A percentile compares a stretch with the other conserved stretches of the same genome.
phyloP scores from a whole-genome alignment of 495 filamentous ascomycete genomes.

The Podospora appendiculata region DNA sequence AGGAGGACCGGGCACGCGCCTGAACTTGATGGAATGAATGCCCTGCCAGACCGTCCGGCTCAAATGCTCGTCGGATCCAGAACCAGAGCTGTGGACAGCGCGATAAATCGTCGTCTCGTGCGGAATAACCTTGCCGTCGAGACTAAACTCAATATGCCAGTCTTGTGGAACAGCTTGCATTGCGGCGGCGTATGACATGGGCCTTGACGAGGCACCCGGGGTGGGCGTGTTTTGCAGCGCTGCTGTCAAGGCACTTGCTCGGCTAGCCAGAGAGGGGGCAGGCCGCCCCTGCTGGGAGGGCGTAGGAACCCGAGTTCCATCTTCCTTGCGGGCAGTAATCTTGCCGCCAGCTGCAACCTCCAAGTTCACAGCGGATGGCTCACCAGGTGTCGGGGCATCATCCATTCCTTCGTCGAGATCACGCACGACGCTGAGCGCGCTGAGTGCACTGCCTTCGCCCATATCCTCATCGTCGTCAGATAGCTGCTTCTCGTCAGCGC shows the following conservation, averaged over 20 bases:
- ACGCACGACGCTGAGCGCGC: conserved; percentile 77
- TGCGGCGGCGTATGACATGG: conserved; percentile 75
- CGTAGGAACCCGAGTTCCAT: conserved; percentile 83
- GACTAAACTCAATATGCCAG: conserved; percentile 96
- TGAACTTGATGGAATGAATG: conserved; percentile 87
- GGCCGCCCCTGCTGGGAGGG: conserved; percentile 63
- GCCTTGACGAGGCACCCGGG: conserved; percentile 40
- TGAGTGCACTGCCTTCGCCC: conserved; percentile 59
- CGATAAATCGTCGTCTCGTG: conserved; percentile 96
- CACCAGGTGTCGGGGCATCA: conserved; percentile 61
- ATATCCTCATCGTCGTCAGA: conserved; percentile 74
- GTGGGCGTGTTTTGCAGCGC: conserved; percentile 43
- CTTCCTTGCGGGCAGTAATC: conserved; percentile 93
- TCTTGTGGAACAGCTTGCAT: conserved; percentile 75
- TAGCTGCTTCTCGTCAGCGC: conserved; percentile 83
- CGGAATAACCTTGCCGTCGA: conserved; percentile 72
- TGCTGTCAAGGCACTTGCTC: conserved; percentile 40
- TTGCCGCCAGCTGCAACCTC: conserved; percentile 86
- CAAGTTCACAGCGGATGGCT: conserved; percentile 85
- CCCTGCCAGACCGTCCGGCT: conserved; percentile 79
- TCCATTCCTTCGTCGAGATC: conserved; percentile 87
- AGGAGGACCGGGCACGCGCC: conserved; percentile 78
- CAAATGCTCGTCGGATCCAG: conserved; percentile 56
- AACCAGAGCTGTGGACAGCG: conserved; percentile 71
- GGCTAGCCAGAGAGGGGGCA: conserved; percentile 21